Conservation (phyloP, 805 yeast genomes). For the Hanseniaspora guilliermondii region DNA sequence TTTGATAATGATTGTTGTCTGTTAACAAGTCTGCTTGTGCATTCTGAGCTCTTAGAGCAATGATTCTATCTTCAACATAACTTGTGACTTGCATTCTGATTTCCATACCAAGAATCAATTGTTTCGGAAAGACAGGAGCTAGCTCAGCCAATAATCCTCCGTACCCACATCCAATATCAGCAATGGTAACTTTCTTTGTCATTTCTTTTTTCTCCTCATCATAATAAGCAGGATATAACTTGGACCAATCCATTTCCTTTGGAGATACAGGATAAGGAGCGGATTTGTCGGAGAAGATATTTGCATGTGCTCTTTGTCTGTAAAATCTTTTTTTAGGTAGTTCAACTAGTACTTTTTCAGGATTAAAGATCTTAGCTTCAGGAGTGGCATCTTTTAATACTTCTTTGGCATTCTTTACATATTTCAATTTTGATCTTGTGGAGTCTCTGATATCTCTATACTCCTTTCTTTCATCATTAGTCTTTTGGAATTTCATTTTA, state of each 20-base stretch:
- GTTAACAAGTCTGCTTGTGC: conserved; percentile 15
- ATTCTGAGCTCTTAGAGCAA: conserved; percentile 55
- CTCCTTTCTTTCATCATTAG: conserved; percentile 27
- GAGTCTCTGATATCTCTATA: conserved; percentile 39
- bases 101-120: conserved; percentile 84
- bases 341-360: conserved; percentile 26
- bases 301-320: conserved; percentile 94
- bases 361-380: conserved; percentile 10
- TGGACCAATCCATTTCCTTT: conserved; percentile 74
- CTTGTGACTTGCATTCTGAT: conserved; percentile 95
- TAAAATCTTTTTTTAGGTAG: conserved; percentile 78
- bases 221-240: conserved; percentile 52
- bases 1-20: conserved; percentile 45
- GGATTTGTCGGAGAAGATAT: conserved; percentile 91
- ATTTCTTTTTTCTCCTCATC: conserved; percentile 34
- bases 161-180: conserved; percentile 95
- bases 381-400: conserved; percentile 16
- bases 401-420: conserved; percentile 34
- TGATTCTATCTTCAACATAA: conserved; percentile 87
- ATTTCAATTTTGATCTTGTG: conserved; percentile 36
- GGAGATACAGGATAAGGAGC: conserved; percentile 80
- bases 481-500: conserved; percentile 12
- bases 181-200: conserved; percentile 53
- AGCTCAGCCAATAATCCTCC: conserved; percentile 80
- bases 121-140: conserved; percentile 63